These are phyloP conservation scores for Crithidia mellificae DNA, from an alignment of 208 protist species.

Conservation along the genomic window DNA sequence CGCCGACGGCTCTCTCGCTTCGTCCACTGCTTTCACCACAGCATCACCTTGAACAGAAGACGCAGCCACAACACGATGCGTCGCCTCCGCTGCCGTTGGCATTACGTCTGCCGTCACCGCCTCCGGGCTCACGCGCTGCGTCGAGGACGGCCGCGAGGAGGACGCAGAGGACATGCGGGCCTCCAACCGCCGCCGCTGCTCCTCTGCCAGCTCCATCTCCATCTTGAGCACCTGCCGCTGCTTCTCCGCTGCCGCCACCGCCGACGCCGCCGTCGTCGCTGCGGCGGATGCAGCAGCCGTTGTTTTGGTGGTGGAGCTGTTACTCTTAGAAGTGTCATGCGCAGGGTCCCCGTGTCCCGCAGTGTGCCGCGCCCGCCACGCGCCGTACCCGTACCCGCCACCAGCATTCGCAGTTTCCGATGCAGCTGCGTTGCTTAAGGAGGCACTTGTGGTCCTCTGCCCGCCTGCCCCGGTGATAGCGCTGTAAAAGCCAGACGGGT, in stretches of 20 bases:
- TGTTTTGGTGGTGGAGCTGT: too few species aligned
- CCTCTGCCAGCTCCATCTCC: constrained; percentile 27
- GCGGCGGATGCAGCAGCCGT: not conserved
- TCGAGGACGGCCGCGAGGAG: not conserved
- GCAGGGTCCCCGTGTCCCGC: too few species aligned
- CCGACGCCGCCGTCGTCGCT: not conserved
- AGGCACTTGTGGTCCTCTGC: not conserved
- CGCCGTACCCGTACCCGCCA: constrained; percentile 7
- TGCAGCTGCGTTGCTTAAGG: not conserved
- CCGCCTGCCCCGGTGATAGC: not conserved
- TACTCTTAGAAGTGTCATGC: too few species aligned
- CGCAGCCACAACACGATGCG: too few species aligned
- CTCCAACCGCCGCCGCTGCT: constrained; percentile 30
- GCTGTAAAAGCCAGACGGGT: constrained; percentile 12
- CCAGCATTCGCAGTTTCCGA: not conserved
- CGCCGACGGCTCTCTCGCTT: too few species aligned
- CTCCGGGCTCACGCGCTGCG: not conserved
- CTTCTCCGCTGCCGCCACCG: constrained; percentile 19
- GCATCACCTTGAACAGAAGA: too few species aligned
- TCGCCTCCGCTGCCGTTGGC: not conserved
- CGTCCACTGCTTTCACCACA: too few species aligned
- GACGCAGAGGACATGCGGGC: constrained; percentile 12
- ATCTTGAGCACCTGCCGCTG: constrained; percentile 30
- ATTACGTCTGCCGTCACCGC: not conserved
- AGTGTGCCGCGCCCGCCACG: not conserved